These are phyloP conservation scores for Tylopilus felleus DNA, from an alignment of 768 basidiomycete genomes.

Conservation along the genomic window DNA sequence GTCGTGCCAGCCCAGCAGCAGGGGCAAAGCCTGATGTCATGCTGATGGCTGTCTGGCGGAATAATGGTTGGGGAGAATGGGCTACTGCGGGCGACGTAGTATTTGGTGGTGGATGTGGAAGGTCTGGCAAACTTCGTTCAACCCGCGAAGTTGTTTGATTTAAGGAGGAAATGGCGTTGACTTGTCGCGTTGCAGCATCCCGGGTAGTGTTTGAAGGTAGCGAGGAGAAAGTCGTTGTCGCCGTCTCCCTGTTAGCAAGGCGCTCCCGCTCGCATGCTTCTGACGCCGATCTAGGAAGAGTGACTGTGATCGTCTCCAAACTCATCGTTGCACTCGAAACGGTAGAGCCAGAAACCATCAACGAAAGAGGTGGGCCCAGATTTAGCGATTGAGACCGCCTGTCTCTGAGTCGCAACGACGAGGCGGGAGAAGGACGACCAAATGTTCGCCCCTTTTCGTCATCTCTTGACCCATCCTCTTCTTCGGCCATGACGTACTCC, in stretches of 20 bases:
- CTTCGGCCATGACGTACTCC: slow-evolving; percentile 65
- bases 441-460: slow-evolving; percentile 18
- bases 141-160: slow-evolving; percentile 24
- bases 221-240: slow-evolving; percentile 40
- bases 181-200: slow-evolving; percentile 28
- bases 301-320: slow-evolving; percentile 29
- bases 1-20: slow-evolving; percentile 70
- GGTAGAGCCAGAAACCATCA: slow-evolving; percentile 26
- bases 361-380: slow-evolving; percentile 35
- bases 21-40: slow-evolving; percentile 67
- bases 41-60: slow-evolving; percentile 68
- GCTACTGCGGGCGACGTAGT: slow-evolving; percentile 1
- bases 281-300: slow-evolving; percentile 26
- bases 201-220: slow-evolving; percentile 19
- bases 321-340: slow-evolving; percentile 30
- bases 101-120: slow-evolving; percentile 23
- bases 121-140: slow-evolving; percentile 30
- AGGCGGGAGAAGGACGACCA: slow-evolving; percentile 39
- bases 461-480: slow-evolving; percentile 39
- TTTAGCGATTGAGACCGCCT: slow-evolving; percentile 67
- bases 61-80: slow-evolving; percentile 30
- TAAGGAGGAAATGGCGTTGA: slow-evolving; percentile 14
- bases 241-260: slow-evolving; percentile 40
- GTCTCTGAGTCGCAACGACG: slow-evolving; percentile 46
- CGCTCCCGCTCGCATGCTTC: slow-evolving; percentile 38